Evolutionary conservation across 2,329 filamentous ascomycete genomes (phyloP).

Genomic region (Scedosporium apiospermum): DNA sequence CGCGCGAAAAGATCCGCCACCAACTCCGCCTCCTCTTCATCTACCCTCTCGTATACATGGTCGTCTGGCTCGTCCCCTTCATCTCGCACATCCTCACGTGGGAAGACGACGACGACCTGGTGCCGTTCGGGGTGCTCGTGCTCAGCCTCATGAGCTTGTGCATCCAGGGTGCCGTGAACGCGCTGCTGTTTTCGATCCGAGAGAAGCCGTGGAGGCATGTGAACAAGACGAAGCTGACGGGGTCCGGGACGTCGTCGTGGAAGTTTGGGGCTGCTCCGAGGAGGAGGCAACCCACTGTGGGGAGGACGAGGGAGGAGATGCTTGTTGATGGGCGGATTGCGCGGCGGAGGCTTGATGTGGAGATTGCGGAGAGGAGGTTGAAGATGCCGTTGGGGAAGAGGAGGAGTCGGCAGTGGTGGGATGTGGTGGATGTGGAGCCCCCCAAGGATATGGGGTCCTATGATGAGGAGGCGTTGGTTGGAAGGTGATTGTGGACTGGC

Average conservation of each 20-base stretch:
- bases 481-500: neutral
- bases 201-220: constrained; percentile 57
- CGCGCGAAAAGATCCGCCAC: constrained; percentile 49
- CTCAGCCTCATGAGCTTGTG: constrained; percentile 48
- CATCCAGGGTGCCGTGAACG: constrained; percentile 59
- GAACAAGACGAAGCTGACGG: constrained; percentile 1
- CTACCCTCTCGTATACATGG: constrained; percentile 63
- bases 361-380: constrained; percentile 26
- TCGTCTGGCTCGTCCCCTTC: constrained; percentile 66
- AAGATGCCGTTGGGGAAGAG: constrained; percentile 9
- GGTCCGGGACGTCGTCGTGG: constrained; percentile 6
- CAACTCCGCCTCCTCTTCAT: constrained; percentile 67
- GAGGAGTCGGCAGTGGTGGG: constrained; percentile 25
- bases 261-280: constrained; percentile 9
- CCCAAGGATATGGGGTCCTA: too few species aligned
- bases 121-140: constrained; percentile 45
- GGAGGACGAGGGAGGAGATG: constrained; percentile 43
- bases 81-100: constrained; percentile 53
- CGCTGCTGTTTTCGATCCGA: constrained; percentile 55
- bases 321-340: constrained; percentile 38
- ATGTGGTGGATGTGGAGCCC: constrained; percentile 18
- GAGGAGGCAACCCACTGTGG: constrained; percentile 18
- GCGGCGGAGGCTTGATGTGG: constrained; percentile 36
- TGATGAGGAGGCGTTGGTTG: constrained; percentile 2
- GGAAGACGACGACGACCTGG: constrained; percentile 20